phyloP scores from a whole-genome alignment of 1,139 yeast species.

The Candida frijolesensis region DNA sequence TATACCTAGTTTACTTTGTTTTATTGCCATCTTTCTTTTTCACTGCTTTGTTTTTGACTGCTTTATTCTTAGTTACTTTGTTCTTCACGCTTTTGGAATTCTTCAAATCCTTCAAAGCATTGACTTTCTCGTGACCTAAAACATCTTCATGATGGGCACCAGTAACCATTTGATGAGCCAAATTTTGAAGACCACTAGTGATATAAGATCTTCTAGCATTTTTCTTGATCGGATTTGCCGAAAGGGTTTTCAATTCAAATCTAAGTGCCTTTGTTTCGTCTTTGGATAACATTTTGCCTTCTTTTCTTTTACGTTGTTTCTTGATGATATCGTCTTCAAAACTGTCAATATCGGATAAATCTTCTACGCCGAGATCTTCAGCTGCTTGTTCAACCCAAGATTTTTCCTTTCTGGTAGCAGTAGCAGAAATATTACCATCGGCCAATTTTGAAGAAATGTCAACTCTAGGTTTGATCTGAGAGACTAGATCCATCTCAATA shows the following conservation, averaged over 20 bases:
- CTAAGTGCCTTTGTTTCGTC: conserved; percentile 52
- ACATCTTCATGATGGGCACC: conserved; percentile 72
- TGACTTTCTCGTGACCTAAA: conserved; percentile 66
- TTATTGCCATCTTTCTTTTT: neutral
- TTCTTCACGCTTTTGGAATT: conserved; percentile 24
- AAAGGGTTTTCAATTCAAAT: conserved; percentile 56
- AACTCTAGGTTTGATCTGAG: conserved; percentile 71
- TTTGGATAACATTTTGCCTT: conserved; percentile 54
- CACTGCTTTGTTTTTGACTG: conserved; percentile 15
- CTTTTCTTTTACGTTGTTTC: conserved; percentile 63
- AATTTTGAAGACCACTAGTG: conserved; percentile 80
- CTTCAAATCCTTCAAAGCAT: conserved; percentile 71
- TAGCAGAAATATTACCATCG: conserved; percentile 62
- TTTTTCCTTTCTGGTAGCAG: conserved; percentile 68
- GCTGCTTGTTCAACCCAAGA: conserved; percentile 91
- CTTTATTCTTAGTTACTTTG: conserved; percentile 19
- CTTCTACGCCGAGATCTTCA: conserved; percentile 85
- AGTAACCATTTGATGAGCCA: conserved; percentile 80
- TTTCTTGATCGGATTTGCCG: conserved; percentile 64
- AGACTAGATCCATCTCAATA: conserved; percentile 71
- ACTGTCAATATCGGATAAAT: conserved; percentile 57
- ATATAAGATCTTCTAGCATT: conserved; percentile 74
- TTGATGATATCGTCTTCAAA: conserved; percentile 68
- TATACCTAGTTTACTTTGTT: conserved; percentile 2
- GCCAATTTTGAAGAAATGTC: conserved; percentile 72